Conservation (phyloP, 345 rosid species). For the Syzygium grande region DNA sequence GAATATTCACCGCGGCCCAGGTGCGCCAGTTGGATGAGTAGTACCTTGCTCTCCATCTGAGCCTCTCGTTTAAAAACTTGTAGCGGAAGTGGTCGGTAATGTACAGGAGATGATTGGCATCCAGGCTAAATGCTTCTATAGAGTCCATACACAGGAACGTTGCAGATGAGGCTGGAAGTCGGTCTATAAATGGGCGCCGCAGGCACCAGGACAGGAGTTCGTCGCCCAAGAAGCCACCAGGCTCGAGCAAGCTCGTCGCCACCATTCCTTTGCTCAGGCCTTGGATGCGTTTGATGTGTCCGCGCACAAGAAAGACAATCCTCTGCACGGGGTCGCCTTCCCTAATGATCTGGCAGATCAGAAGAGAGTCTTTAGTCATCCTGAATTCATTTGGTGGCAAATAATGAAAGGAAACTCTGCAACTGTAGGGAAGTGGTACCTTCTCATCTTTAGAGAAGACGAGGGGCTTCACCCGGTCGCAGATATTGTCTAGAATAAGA, state of each 20-base stretch:
- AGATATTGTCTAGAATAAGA: constrained; percentile 85
- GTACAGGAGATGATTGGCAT: constrained; percentile 53
- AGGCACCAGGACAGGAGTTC: constrained; percentile 94
- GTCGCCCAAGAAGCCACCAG: constrained; percentile 83
- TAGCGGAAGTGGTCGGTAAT: constrained; percentile 86
- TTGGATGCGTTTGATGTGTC: constrained; percentile 53
- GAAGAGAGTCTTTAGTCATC: not conserved
- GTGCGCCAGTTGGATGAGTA: constrained; percentile 91
- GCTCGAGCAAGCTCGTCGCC: constrained; percentile 59
- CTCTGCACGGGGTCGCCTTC: constrained; percentile 92
- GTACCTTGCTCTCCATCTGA: constrained; percentile 74
- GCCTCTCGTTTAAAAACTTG: constrained; percentile 61
- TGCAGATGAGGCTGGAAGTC: constrained; percentile 86
- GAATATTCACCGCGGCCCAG: constrained; percentile 91
- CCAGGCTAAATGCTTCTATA: constrained; percentile 60
- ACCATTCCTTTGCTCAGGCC: constrained; percentile 65
- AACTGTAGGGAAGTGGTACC: constrained; percentile 17
- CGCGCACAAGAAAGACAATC: constrained; percentile 62
- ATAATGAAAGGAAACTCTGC: not conserved
- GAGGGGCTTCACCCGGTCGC: constrained; percentile 71
- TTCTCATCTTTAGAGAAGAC: constrained; percentile 81
- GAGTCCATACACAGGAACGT: constrained; percentile 59
- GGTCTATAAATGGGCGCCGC: constrained; percentile 75
- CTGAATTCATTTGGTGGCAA: not conserved
- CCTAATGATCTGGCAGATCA: constrained; percentile 51